Evolutionary conservation across 768 basidiomycete species (phyloP), one percentile per base, ranked within the genome.

Genomic region (Lentinula sp.): DNA sequence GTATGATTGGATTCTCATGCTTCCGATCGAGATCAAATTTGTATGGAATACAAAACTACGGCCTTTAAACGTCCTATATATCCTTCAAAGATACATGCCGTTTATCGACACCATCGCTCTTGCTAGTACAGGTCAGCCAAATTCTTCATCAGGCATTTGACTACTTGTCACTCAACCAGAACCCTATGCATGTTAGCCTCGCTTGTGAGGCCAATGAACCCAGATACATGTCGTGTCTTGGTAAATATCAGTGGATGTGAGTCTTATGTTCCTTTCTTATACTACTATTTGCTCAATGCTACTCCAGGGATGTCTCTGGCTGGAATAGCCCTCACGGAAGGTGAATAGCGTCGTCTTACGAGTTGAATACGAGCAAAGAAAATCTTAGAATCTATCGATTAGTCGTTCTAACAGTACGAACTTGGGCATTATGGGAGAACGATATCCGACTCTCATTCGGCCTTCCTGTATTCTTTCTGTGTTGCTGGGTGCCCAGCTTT

Each of bases 341-440:
- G 65, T 65, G 23, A 16, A 56, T 10, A 13, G 10, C 23, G 28
- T 3, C 20, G 13, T 39, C 37, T 39, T 18, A 36, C 3, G 20
- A 6, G 5, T 8, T 12, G 4, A 18, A 18, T n/a, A 4, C 1
- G 16, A 5, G 23, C 53, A 55, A 12, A 28, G 18, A 6, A 5
- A 28, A 59, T n/a, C 28, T 28, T 3, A 28, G 4, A 28, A 64
- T 41, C 2, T 37, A 4, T 33, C 4, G 2, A 28, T 3, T 28
- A 67, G 66, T 64, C 39, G 54, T 67, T 52, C 56, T 67, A 4
- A 57, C 60, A 35, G 56, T 67, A 41, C 57, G 63, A 20, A 64
- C 48, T 16, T 64, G 63, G 66, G 57, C 56, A 20, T 39, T 66
- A n/a, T 66, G 65, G 63, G 37, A 53, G 10, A 50, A 52, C 28